Evolutionary conservation across 345 rosid species (phyloP), one percentile per base, ranked within the genome.

Genomic region (Rhodomyrtus tomentosa): DNA sequence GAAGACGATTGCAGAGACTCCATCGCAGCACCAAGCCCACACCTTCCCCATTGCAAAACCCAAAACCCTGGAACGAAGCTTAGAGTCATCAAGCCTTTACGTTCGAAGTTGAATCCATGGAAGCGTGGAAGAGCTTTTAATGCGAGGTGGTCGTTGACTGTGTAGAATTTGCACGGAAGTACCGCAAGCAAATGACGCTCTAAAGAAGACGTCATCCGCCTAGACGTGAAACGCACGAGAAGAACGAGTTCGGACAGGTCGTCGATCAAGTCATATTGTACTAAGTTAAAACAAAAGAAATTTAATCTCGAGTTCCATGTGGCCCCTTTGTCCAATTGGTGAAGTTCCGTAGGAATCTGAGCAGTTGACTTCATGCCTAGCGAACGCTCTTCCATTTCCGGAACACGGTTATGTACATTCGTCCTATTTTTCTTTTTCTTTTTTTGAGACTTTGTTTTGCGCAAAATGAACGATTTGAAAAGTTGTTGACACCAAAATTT

Each of bases 1-100:
- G 81, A 72, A 38, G 81, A 85, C 49, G 55, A 56, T 16, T 9
- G 84, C 84, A 27, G 80, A 87, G 87, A 55, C 84, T n/a, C 83
- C 73, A 18, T 53, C 55, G 82, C 80, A 72, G 85, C 85, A 73
- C 52, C 68, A 42, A 73, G 74, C 81, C 79, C 84, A 51, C 38
- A 45, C 10, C 83, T 80, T 74, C 84, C n/a, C 88, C 42, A 62
- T 32, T 15, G 24, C 76, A 32, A 32, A 62, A 62, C 4, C 36
- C 74, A 18, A 32, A 62, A 62, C 22, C 74, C 42, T 6, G 1
- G 5, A 32, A 4, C 3, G 74, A 16, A 62, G 74, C 42, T 7
- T 62, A 20, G 74, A 62, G 36, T 62, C 42, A 16, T 62, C 42
- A 16, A 62, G 76, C 76, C 42, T 62, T 38, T 2, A 3, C 76